phyloP scores from a whole-genome alignment of 108 stramenopile genomes.

The Fragilaria crotonensis region DNA sequence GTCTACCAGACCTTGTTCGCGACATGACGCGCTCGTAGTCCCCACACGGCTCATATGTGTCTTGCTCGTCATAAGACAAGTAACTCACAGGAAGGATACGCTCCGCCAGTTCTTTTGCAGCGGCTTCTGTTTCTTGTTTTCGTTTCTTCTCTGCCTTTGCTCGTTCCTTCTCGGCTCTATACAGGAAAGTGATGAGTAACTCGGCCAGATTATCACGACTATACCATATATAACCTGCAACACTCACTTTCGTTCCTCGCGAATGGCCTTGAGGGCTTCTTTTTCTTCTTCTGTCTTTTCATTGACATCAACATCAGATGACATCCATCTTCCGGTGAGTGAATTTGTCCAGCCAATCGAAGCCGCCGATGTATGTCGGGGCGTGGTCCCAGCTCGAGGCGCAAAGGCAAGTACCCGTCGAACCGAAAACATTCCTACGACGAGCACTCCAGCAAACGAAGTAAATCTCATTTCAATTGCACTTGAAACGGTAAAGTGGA shows the following conservation, averaged over 20 bases:
- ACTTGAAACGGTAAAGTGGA: no score
- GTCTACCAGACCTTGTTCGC: constrained; percentile 59
- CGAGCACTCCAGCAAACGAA: no score
- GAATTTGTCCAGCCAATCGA: not conserved
- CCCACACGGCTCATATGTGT: constrained; percentile 58
- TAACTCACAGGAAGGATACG: constrained; percentile 67
- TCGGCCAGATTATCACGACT: not conserved
- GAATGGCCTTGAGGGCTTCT: constrained; percentile 59
- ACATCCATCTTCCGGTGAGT: not conserved
- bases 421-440: not conserved
- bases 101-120: constrained; percentile 54
- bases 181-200: not conserved
- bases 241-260: constrained; percentile 73
- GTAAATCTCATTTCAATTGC: no score
- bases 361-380: no score
- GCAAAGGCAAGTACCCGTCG: not conserved
- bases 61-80: constrained; percentile 56
- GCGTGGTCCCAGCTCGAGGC: not conserved
- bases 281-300: constrained; percentile 79
- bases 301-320: not conserved
- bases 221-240: no score
- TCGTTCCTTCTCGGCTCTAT: constrained; percentile 79
- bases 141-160: constrained; percentile 76
- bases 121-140: constrained; percentile 59
- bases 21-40: constrained; percentile 72